Evolutionary conservation across 352 stramenopile species (phyloP).

Genomic region (Pythium periplocum): DNA sequence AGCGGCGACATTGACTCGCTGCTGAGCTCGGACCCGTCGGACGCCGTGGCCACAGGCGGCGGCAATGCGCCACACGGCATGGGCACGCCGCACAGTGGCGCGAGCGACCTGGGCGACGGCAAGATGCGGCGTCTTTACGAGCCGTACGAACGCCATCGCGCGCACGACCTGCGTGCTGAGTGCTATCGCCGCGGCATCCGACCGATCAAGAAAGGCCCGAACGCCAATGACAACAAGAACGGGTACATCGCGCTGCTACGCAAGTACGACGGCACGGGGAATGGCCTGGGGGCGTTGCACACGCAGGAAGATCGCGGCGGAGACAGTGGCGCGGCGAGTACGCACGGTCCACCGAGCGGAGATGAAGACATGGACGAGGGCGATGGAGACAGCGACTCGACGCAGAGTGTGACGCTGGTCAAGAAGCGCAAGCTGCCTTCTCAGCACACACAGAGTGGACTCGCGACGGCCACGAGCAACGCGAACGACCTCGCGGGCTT

Average conservation of each 20-base stretch:
- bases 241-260: conserved; percentile 70
- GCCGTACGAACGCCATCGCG: conserved; percentile 71
- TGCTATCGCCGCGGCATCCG: conserved; percentile 73
- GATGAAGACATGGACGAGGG: conserved; percentile 21
- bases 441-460: conserved; percentile 8
- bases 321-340: conserved; percentile 4
- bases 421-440: conserved; percentile 54
- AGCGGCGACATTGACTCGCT: conserved; percentile 66
- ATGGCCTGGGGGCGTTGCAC: background rate
- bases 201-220: conserved; percentile 74
- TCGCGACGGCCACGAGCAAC: conserved; percentile 8
- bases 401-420: conserved; percentile 12
- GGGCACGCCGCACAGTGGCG: too few species aligned
- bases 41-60: conserved; percentile 9
- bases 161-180: conserved; percentile 69
- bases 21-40: conserved; percentile 28
- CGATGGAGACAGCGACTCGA: conserved; percentile 19
- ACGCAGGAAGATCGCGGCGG: conserved; percentile 10
- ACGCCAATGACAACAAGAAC: conserved; percentile 84
- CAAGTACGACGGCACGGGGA: conserved; percentile 41
- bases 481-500: conserved; percentile 41
- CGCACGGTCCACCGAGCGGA: too few species aligned
- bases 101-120: conserved; percentile 7
- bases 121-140: conserved; percentile 42
- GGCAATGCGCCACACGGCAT: too few species aligned